Conservation (phyloP, 176 grass and related monocot genomes). For the Guadua angustifolia region DNA sequence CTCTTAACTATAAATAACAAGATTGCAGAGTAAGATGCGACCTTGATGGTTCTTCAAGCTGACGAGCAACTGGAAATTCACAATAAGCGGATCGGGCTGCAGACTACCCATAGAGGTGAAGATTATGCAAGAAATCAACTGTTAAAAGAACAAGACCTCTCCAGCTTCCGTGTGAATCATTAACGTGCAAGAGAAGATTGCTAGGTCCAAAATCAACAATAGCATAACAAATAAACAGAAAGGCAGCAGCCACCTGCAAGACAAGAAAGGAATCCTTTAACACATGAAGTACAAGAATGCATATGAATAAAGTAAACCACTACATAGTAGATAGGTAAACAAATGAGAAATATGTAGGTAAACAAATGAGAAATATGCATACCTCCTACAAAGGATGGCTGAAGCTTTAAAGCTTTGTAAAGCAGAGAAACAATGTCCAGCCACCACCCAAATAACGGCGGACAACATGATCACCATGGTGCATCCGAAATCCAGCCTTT, state of each 20-base stretch:
- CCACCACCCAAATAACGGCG: neutral
- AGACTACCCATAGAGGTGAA: neutral
- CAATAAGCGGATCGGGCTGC: neutral
- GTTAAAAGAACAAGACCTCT: constrained; percentile 22
- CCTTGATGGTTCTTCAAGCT: constrained; percentile 35
- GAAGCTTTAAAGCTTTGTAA: constrained; percentile 22
- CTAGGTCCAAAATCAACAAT: constrained; percentile 35
- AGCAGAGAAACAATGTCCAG: neutral
- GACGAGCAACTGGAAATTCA: neutral
- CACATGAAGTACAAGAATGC: neutral
- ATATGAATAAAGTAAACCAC: neutral
- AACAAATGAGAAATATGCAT: constrained; percentile 17
- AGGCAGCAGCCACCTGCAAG: constrained; percentile 49
- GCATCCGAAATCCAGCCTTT: constrained; percentile 1
- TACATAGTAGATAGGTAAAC: neutral
- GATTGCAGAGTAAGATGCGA: constrained; percentile 39
- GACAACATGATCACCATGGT: constrained; percentile 6
- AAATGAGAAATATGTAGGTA: neutral
- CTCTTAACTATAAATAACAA: constrained; percentile 20
- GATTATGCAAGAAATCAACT: constrained; percentile 15
- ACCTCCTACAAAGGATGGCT: constrained; percentile 56
- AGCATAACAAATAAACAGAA: constrained; percentile 4
- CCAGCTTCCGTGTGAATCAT: neutral
- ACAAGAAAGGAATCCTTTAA: neutral
- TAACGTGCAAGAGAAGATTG: constrained; percentile 15